A percentile compares a stretch with the other conserved stretches of the same genome.
Evolutionary conservation across 2,329 filamentous ascomycete genomes (phyloP).

Genomic region (Colletotrichum phormii): DNA sequence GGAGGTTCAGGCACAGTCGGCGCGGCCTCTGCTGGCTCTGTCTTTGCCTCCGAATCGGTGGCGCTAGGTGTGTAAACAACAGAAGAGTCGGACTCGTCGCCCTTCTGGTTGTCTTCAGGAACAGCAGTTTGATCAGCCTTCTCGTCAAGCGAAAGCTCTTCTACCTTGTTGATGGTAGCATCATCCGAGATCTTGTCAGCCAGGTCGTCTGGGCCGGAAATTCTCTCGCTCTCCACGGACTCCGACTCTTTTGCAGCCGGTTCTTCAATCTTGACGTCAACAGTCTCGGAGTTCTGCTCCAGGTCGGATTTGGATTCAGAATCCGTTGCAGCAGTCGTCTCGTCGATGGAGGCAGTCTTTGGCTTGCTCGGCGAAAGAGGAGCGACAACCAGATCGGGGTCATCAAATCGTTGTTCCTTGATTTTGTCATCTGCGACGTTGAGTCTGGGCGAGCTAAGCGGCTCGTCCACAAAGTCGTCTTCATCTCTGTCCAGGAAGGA

Average conservation of each 20-base stretch:
- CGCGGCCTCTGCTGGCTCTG: constrained; percentile 17
- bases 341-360: constrained; percentile 39
- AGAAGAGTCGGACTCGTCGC: constrained; percentile 43
- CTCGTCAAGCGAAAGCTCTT: constrained; percentile 30
- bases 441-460: constrained; percentile 75
- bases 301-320: constrained; percentile 21
- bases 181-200: constrained; percentile 13
- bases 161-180: constrained; percentile 22
- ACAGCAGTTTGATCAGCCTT: constrained; percentile 9
- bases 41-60: constrained; percentile 25
- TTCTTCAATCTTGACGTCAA: constrained; percentile 23
- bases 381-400: constrained; percentile 66
- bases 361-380: constrained; percentile 66
- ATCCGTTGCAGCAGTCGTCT: constrained; percentile 35
- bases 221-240: background rate
- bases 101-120: constrained; percentile 35
- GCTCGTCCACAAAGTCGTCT: constrained; percentile 83
- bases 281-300: constrained; percentile 25
- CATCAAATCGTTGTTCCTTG: constrained; percentile 64
- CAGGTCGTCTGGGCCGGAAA: background rate
- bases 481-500: constrained; percentile 65
- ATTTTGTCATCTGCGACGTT: constrained; percentile 69
- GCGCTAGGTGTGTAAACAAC: constrained; percentile 40
- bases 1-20: constrained; percentile 43
- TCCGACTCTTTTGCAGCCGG: constrained; percentile 18